These are phyloP conservation scores for Kitagawia praeruptora DNA, from an alignment of 129 eudicot genomes.

Conservation along the genomic window DNA sequence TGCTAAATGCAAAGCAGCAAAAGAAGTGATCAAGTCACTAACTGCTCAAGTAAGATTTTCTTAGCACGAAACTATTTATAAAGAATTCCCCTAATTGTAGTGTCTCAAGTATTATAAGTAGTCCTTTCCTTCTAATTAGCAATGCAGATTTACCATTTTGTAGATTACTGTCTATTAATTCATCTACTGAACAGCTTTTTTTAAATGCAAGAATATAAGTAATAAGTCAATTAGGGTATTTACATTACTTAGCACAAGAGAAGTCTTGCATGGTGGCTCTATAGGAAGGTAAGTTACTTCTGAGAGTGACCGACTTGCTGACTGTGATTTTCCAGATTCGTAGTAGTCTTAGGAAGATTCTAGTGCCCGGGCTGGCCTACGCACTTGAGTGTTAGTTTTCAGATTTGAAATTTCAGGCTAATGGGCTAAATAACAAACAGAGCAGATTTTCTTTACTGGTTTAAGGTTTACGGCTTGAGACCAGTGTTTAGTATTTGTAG, in stretches of 20 bases:
- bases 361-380: neutral
- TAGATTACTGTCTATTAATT: neutral
- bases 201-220: neutral
- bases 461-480: neutral
- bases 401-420: neutral
- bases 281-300: neutral
- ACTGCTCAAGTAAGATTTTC: conserved; percentile 75
- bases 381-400: neutral
- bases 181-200: no score
- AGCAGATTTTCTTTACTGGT: neutral
- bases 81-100: neutral
- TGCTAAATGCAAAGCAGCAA: conserved; percentile 95
- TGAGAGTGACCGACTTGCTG: neutral
- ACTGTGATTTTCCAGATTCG: neutral
- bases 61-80: neutral
- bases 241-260: neutral
- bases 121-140: neutral
- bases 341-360: neutral
- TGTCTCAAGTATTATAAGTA: neutral
- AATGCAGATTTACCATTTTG: neutral
- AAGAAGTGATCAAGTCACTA: conserved; percentile 94
- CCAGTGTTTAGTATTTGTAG: neutral
- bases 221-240: neutral
- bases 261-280: neutral
- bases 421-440: neutral